Evolutionary conservation across 179 eudicot species (phyloP), one percentile per base, ranked within the genome.

Genomic region (Spinacia oleracea): DNA sequence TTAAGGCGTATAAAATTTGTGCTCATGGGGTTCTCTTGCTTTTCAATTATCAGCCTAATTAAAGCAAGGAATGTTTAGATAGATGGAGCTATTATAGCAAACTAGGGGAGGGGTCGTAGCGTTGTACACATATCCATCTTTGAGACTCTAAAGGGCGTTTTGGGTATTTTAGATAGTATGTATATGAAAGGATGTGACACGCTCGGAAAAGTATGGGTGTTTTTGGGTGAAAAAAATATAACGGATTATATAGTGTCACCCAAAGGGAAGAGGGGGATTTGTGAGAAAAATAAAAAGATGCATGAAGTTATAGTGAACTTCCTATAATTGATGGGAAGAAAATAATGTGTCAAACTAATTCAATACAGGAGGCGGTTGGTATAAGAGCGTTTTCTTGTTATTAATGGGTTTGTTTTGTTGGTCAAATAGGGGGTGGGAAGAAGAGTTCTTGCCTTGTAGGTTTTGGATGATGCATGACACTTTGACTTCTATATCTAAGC

Each of bases 311-410:
- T 70, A 34, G 64, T 59, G 45, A 42, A 4, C 25, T n/a, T 23
- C 38, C 40, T 27, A 66, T 20, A 48, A 48, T 12, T 35, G 20
- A 38, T 16, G 3, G 43, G 32, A 27, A 74, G 35, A 46, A 16
- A 14, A 45, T 29, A 53, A 70, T 46, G 63, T 74, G 82, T 80
- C 78, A 80, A 80, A 80, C 58, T 65, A n/a, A n/a, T n/a, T 66
- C 66, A 80, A 80, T 9, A 27, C 25, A 55, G 77, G 48, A 32
- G 69, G 60, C 31, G 25, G 23, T 66, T n/a, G n/a, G 73, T 20
- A 21, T 64, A 23, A 43, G 72, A 40, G 29, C 31, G 74, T 45
- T 35, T 9, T 46, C 27, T 46, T 70, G 1, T 23, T 11, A 11
- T 43, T 23, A 23, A 14, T 25, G 2, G 2, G 40, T 21, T 9